These are phyloP conservation scores for Tetradesmus obliquus DNA, from an alignment of 139 green algal genomes.

Conservation along the genomic window DNA sequence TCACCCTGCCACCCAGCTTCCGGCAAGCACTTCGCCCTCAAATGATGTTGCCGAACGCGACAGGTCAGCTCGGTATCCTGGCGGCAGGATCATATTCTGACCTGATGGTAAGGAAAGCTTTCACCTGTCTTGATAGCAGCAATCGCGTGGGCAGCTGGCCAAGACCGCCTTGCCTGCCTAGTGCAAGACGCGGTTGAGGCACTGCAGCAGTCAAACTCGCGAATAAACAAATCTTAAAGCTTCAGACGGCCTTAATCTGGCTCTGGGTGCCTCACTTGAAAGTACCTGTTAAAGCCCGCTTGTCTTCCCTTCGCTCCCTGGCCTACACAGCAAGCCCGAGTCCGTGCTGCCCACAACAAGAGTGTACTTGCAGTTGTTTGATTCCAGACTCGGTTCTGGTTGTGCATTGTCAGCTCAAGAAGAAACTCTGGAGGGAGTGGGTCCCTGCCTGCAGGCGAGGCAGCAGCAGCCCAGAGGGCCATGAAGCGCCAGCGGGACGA, in stretches of 20 bases:
- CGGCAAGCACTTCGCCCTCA: neutral
- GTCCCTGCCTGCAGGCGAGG: neutral
- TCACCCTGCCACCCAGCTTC: neutral
- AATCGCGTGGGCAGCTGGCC: neutral
- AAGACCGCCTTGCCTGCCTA: neutral
- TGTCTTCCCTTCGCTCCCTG: neutral
- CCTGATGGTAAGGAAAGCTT: neutral
- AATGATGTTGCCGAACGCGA: neutral
- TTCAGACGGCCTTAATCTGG: neutral
- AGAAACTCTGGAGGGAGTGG: conserved; percentile 4
- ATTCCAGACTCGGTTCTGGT: neutral
- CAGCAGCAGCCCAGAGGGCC: conserved; percentile 1
- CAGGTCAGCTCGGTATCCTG: neutral
- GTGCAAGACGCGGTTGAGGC: neutral
- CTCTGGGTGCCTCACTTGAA: neutral
- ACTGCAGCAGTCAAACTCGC: neutral
- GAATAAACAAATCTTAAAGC: neutral
- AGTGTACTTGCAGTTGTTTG: neutral
- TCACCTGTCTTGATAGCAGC: neutral
- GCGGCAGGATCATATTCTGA: no score
- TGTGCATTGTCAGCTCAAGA: neutral
- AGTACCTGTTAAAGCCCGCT: conserved; percentile 1
- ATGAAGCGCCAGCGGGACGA: conserved; percentile 46
- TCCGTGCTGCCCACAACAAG: neutral
- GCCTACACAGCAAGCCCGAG: neutral